Percentiles rank a stretch among this genome's conserved stretches.
These are phyloP conservation scores for Penicillium decumbens DNA, from an alignment of 2,329 filamentous ascomycete genomes.

Conservation along the genomic window DNA sequence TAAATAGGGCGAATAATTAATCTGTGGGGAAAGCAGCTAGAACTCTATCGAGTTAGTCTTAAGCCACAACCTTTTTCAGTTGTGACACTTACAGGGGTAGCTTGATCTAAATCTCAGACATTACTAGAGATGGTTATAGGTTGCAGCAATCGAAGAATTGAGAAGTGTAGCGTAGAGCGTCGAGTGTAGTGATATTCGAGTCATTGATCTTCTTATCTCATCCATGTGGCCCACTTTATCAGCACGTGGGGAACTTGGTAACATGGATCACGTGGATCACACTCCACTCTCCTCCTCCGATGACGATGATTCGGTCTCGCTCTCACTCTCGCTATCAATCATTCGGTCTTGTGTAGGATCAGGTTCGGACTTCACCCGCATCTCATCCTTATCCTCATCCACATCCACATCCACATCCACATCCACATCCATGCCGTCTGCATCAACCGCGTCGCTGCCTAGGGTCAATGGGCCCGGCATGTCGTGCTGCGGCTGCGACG, in stretches of 20 bases:
- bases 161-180: no score
- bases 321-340: slow-evolving; percentile 2
- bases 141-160: no score
- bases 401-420: slow-evolving; percentile 15
- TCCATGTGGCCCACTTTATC: neutral
- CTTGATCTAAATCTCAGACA: neutral
- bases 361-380: slow-evolving; percentile 11
- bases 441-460: slow-evolving; percentile 26
- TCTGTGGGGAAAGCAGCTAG: neutral
- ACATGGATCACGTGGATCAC: neutral
- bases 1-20: neutral
- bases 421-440: slow-evolving; percentile 22
- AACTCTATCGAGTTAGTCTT: neutral
- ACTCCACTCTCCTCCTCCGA: neutral
- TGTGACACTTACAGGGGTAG: neutral
- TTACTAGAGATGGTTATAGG: no score
- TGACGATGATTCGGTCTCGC: neutral
- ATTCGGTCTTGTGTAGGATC: slow-evolving; percentile 14
- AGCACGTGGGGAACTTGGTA: neutral
- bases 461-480: slow-evolving; percentile 27
- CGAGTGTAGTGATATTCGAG: neutral
- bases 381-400: slow-evolving; percentile 9
- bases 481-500: slow-evolving; percentile 12
- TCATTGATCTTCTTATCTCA: neutral
- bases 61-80: neutral